Conservation (phyloP, 75 land plant genomes). For the Pseudotsuga menziesii region DNA sequence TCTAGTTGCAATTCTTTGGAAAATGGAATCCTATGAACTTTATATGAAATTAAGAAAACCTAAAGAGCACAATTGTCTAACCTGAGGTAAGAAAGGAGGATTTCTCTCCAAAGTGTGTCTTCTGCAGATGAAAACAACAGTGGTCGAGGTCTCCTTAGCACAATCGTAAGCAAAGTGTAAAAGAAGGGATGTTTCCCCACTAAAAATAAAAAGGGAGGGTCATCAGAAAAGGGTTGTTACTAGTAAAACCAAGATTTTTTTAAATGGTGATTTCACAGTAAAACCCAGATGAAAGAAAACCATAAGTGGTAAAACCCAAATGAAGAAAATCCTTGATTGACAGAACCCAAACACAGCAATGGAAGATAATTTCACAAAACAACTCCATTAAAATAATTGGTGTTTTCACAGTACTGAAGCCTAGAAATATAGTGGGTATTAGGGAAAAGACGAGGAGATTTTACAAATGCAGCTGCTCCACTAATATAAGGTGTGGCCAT, state of each 20-base stretch:
- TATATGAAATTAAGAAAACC: neutral
- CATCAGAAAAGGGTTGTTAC: neutral
- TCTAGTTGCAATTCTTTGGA: neutral
- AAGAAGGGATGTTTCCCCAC: conserved; percentile 85
- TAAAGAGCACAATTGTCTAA: neutral
- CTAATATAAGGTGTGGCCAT: conserved; percentile 76
- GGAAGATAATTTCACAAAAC: neutral
- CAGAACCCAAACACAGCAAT: neutral
- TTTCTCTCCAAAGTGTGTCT: conserved; percentile 51
- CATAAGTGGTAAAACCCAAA: neutral
- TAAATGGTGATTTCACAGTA: neutral
- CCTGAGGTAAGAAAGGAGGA: conserved; percentile 77
- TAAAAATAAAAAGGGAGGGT: conserved; percentile 19
- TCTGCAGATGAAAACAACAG: conserved; percentile 71
- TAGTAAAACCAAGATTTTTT: neutral
- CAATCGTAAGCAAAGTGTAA: conserved; percentile 74
- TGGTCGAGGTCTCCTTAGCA: conserved; percentile 15
- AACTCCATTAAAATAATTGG: neutral
- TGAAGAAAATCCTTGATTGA: neutral
- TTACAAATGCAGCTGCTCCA: conserved; percentile 53
- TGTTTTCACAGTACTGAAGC: too few relatives aligned
- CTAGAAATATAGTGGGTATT: neutral
- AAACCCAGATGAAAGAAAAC: neutral
- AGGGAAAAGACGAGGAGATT: conserved; percentile 1
- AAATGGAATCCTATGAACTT: neutral